phyloP scores from a whole-genome alignment of 768 basidiomycete species.

The Phanerodontia chrysosporium region DNA sequence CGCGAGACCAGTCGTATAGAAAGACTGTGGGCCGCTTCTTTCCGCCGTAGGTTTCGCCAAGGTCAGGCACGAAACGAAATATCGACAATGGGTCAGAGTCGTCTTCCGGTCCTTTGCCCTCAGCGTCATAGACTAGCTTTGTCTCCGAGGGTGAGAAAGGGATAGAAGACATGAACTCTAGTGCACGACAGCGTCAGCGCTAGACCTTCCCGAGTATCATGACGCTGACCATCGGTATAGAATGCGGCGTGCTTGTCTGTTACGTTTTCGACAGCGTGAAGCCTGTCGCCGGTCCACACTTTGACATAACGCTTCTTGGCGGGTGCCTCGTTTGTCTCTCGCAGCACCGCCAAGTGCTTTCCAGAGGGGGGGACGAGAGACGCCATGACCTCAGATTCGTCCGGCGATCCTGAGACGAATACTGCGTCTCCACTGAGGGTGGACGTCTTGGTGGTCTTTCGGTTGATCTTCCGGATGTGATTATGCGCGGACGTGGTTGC shows the following conservation, averaged over 20 bases:
- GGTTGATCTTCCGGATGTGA: constrained; percentile 46
- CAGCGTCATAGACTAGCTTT: constrained; percentile 57
- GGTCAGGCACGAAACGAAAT: constrained; percentile 53
- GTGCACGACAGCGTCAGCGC: background rate
- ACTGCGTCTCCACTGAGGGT: constrained; percentile 22
- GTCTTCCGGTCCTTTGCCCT: constrained; percentile 36
- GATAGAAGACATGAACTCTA: constrained; percentile 45
- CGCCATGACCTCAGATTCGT: constrained; percentile 36
- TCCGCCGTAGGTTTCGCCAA: constrained; percentile 58
- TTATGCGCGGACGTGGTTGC: constrained; percentile 45
- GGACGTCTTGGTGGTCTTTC: constrained; percentile 38
- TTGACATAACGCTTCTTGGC: constrained; percentile 51
- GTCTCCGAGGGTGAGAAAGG: constrained; percentile 51
- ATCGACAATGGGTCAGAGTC: constrained; percentile 30
- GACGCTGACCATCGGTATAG: constrained; percentile 51
- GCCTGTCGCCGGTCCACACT: constrained; percentile 44
- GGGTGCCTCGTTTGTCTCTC: constrained; percentile 26
- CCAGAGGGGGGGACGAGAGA: constrained; percentile 40
- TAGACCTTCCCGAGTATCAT: background rate
- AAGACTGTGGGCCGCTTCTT: constrained; percentile 47
- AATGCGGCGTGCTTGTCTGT: constrained; percentile 55
- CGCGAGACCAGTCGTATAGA: constrained; percentile 42
- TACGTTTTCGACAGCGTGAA: constrained; percentile 50
- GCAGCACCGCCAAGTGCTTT: constrained; percentile 42
- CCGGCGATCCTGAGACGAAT: constrained; percentile 27